These are phyloP conservation scores for Sequoiadendron giganteum DNA, from an alignment of 75 land plant species.

Conservation along the genomic window DNA sequence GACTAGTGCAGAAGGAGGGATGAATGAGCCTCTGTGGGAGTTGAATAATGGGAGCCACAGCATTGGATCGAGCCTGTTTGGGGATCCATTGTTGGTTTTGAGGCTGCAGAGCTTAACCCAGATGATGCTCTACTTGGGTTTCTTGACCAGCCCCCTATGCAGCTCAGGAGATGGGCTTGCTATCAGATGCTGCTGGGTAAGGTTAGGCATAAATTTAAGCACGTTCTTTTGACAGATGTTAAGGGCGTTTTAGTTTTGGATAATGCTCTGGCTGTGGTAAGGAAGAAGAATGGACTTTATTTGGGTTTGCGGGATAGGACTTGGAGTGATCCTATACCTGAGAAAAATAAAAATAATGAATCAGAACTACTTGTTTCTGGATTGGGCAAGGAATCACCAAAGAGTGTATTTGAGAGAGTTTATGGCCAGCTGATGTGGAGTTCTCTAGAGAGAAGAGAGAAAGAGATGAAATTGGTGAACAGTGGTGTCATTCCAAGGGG, in stretches of 20 bases:
- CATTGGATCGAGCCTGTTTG: slow-evolving; percentile 23
- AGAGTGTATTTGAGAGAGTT: slow-evolving; percentile 22
- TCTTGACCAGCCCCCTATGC: slow-evolving; percentile 46
- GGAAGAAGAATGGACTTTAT: slow-evolving; percentile 34
- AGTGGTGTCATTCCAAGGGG: slow-evolving; percentile 31
- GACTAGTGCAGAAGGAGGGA: background rate
- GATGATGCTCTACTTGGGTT: slow-evolving; percentile 59
- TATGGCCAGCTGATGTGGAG: slow-evolving; percentile 32
- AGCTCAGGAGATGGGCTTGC: slow-evolving; percentile 69
- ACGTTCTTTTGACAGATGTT: slow-evolving; percentile 42
- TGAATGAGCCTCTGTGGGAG: slow-evolving; percentile 35
- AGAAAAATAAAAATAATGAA: background rate
- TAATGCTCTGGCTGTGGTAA: slow-evolving; percentile 42
- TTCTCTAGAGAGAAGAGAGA: slow-evolving; percentile 22
- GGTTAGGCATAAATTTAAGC: slow-evolving; percentile 51
- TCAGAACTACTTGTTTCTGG: background rate
- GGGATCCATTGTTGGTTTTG: slow-evolving; percentile 67
- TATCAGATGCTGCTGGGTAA: slow-evolving; percentile 77
- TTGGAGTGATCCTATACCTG: background rate
- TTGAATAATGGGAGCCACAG: slow-evolving; percentile 6
- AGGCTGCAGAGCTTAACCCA: slow-evolving; percentile 55
- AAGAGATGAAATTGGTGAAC: slow-evolving; percentile 32
- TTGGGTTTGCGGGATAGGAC: slow-evolving; percentile 22
- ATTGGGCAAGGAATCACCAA: background rate
- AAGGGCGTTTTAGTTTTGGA: slow-evolving; percentile 35